These are phyloP conservation scores for Paramecium biaurelia DNA, from an alignment of 73 alveolate genomes.

Conservation along the genomic window DNA sequence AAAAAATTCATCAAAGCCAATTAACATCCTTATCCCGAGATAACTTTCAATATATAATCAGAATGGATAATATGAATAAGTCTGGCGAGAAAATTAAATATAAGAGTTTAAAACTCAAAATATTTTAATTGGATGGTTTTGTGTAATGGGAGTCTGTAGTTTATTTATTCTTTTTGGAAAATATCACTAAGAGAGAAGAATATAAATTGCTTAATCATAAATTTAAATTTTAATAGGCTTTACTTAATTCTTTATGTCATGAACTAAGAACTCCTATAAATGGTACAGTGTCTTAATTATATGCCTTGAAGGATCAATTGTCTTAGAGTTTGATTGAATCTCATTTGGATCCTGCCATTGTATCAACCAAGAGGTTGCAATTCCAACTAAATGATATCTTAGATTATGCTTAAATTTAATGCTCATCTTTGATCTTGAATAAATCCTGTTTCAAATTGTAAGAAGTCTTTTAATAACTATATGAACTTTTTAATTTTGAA, in stretches of 20 bases:
- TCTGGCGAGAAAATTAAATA: not conserved
- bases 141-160: not conserved
- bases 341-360: constrained; percentile 1
- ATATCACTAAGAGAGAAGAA: not conserved
- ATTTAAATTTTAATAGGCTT: not conserved
- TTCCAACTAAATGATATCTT: not conserved
- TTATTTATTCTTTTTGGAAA: not conserved
- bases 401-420: constrained; percentile 26
- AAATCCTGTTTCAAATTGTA: not conserved
- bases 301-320: not conserved
- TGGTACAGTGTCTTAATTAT: not conserved
- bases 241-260: constrained; percentile 17
- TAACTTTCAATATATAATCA: not conserved
- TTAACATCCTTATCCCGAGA: not conserved
- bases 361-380: not conserved
- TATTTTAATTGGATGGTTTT: not conserved
- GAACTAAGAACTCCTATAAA: constrained; percentile 11
- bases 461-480: not conserved
- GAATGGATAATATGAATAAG: not conserved
- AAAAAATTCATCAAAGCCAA: not conserved
- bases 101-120: not conserved
- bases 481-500: not conserved
- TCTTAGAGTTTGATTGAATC: not conserved
- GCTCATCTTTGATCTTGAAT: not conserved
- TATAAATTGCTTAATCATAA: not conserved